Evolutionary conservation across 148 eudicot species (phyloP).

Genomic region (Rhododendron vialii): DNA sequence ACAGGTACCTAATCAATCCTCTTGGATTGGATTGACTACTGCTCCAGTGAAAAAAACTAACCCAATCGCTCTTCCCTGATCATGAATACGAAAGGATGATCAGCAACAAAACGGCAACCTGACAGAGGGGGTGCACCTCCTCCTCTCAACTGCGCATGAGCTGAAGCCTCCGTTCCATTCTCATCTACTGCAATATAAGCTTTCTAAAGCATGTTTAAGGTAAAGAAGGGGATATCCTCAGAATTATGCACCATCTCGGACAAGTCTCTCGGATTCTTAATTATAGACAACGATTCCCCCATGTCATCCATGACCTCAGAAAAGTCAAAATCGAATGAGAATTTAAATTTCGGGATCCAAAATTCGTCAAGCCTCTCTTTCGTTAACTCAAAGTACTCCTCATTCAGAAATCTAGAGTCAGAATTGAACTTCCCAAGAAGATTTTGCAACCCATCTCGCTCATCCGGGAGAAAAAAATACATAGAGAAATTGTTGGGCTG

Average conservation of each 20-base stretch:
- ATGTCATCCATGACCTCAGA: neutral
- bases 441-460: neutral
- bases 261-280: neutral
- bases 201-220: conserved; percentile 2
- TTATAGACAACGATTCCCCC: conserved; percentile 9
- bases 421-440: neutral
- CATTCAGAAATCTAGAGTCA: neutral
- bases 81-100: conserved; percentile 20
- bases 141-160: neutral
- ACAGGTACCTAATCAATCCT: neutral
- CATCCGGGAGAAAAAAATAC: neutral
- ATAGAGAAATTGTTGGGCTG: neutral
- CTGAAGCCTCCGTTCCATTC: conserved; percentile 22
- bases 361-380: neutral
- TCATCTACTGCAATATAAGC: conserved; percentile 20
- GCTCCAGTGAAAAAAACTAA: conserved; percentile 13
- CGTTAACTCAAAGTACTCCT: neutral
- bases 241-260: neutral
- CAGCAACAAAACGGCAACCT: conserved; percentile 10
- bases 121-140: too few species aligned
- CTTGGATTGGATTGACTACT: neutral
- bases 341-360: conserved; percentile 18
- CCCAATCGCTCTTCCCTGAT: conserved; percentile 4
- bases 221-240: neutral
- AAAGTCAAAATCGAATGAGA: neutral